Base-by-base conservation (phyloP, 305 asterid species). In the Caryopteris hybrid region DNA sequence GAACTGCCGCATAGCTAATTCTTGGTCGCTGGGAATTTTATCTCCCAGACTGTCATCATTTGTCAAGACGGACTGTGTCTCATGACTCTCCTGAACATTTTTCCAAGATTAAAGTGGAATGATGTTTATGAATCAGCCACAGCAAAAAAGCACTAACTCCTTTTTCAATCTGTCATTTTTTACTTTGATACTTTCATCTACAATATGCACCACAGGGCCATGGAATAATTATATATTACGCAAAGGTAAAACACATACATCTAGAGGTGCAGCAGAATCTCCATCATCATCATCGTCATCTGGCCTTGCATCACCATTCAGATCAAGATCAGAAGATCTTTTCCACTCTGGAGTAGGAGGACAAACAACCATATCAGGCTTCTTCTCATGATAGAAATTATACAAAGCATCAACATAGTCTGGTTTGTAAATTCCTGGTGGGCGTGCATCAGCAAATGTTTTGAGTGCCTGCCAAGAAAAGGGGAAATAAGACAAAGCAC, bases 281-380 rank as follows among this genome's bases (percentile, higher is more conserved):
- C 89, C 98, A 74, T 83, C 97, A 10, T 87, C 99, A n/a, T n/a
- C n/a, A 20, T 84, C 92, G 3, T 91, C 99, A 74, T 95, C 98
- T 43, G 96, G 97, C 76, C 89, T 41, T 14, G 94, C 98, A 72
- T 83, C 98, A 47, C 98, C 99, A 82, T 95, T 92, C 75, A 95
- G 78, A 86, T 95, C 99, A 76, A 95, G 84, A 53, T 89, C 94
- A 66, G 96, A 85, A 81, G 97, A 79, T 77, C 81, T 85, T 72
- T 94, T 95, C 99, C 99, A 95, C 73, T 89, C 95, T 3, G 99
- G 99, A 62, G 92, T 88, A 20, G 86, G 64, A 46, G 99, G 99
- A 75, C 95, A 92, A 74, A 84, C 89, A 61, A 83, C 85, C 77
- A 57, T 82, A 33, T 89, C 96, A 52, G 96, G 92, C 69, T 90